Evolutionary conservation across 2,329 filamentous ascomycete species (phyloP), one percentile per base, ranked within the genome.

Genomic region (Gliomastix tumulicola): DNA sequence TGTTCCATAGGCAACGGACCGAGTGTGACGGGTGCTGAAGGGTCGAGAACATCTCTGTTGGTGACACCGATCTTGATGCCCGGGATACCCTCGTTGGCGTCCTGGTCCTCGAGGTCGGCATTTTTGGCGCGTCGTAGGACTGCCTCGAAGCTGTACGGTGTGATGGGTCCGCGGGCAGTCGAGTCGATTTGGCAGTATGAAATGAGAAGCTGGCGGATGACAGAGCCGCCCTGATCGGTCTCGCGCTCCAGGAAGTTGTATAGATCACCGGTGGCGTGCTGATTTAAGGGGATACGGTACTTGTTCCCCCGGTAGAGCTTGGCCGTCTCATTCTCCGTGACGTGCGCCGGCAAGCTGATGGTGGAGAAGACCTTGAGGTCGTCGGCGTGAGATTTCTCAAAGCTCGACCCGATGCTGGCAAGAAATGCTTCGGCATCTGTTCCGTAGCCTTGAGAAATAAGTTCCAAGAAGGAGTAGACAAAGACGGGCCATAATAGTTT

Each of bases 401-500:
- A 97, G 37, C 79, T 59, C 3, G 58, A 51, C 37, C 79, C 79
- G 51, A 86, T 79, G 5, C 74, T 68, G 20, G 76, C 72, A 42
- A 94, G 80, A 53, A 94, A 90, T 3, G 72, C 66, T 46, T 84
- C 80, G 12, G 82, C 79, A 40, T 94, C 87, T 27, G 76, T 75
- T 2, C 75, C 65, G 48, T 84, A 88, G 44, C 79, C 79, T 41
- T 87, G 77, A 22, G 70, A 70, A 20, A 94, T 74, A 38, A 97
- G 74, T 39, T 87, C 81, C 19, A 98, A 68, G 54, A 85, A 96
- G 0, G 87, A 92, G 60, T 98, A 94, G 35, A 97, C 85, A 52
- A 96, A 97, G 1, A 94, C 66, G 0, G 92, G 92, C 88, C 92
- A 98, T 13, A 95, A 65, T 5, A 97, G 69, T 47, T 94, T 88